phyloP scores from a whole-genome alignment of 2,329 filamentous ascomycete species.

The Lachnellula suecica region DNA sequence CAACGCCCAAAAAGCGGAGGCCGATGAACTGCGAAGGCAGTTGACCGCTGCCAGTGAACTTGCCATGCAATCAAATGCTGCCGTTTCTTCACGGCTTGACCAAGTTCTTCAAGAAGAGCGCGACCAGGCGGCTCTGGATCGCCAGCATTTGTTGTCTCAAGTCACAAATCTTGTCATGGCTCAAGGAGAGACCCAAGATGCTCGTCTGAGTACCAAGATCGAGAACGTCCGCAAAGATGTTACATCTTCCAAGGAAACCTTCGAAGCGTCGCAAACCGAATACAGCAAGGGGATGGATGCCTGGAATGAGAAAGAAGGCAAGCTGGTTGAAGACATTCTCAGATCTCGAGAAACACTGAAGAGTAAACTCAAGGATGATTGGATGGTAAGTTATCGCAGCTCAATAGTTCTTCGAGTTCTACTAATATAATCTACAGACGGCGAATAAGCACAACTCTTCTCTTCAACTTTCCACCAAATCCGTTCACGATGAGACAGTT shows the following conservation, averaged over 20 bases:
- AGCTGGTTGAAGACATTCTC: slow-evolving; percentile 68
- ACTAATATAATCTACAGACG: slow-evolving; percentile 40
- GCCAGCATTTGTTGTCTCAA: slow-evolving; percentile 70
- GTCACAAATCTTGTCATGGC: slow-evolving; percentile 75
- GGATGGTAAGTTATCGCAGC: slow-evolving; percentile 60
- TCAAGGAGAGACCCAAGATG: slow-evolving; percentile 72
- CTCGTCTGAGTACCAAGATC: slow-evolving; percentile 65
- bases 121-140: slow-evolving; percentile 68
- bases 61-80: slow-evolving; percentile 66
- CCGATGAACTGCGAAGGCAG: slow-evolving; percentile 69
- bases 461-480: slow-evolving; percentile 80
- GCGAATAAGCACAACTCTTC: slow-evolving; percentile 80
- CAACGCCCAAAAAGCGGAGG: slow-evolving; percentile 73
- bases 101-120: slow-evolving; percentile 75
- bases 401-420: neutral
- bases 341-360: slow-evolving; percentile 77
- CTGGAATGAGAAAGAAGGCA: slow-evolving; percentile 70
- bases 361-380: slow-evolving; percentile 80
- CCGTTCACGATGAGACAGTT: slow-evolving; percentile 87
- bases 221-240: slow-evolving; percentile 64
- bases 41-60: slow-evolving; percentile 68
- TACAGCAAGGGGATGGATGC: slow-evolving; percentile 72
- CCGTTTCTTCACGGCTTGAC: slow-evolving; percentile 65
- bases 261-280: slow-evolving; percentile 63
- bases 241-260: slow-evolving; percentile 57